phyloP scores from a whole-genome alignment of 2,329 filamentous ascomycete species.

The Colletotrichum tropicicola region DNA sequence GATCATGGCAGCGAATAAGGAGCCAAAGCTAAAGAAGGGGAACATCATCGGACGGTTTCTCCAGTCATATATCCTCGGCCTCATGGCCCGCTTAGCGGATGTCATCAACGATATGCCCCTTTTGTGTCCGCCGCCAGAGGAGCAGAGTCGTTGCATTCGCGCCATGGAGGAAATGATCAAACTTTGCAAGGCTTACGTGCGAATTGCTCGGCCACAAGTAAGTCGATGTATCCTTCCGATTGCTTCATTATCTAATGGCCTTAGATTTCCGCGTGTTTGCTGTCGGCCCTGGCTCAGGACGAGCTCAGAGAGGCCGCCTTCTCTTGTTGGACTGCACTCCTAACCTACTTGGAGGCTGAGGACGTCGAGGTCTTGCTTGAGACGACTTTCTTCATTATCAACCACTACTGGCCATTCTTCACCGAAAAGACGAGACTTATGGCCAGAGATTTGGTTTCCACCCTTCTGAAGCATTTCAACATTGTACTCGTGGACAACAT shows the following conservation, averaged over 20 bases:
- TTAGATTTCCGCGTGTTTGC: slow-evolving; percentile 89
- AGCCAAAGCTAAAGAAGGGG: slow-evolving; percentile 55
- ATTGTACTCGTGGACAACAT: slow-evolving; percentile 72
- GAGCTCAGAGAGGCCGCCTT: slow-evolving; percentile 83
- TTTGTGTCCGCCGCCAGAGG: slow-evolving; percentile 63
- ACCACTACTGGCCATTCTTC: slow-evolving; percentile 80
- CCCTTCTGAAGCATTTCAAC: slow-evolving; percentile 71
- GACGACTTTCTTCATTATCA: slow-evolving; percentile 88
- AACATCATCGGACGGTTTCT: slow-evolving; percentile 79
- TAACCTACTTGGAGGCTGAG: slow-evolving; percentile 77
- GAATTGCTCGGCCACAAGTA: slow-evolving; percentile 86
- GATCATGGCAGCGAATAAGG: slow-evolving; percentile 49
- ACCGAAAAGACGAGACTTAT: slow-evolving; percentile 66
- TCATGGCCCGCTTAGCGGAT: slow-evolving; percentile 85
- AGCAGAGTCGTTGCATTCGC: slow-evolving; percentile 80
- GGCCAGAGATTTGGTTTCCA: slow-evolving; percentile 70
- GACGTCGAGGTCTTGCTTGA: slow-evolving; percentile 85
- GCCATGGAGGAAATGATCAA: slow-evolving; percentile 90
- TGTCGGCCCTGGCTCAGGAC: slow-evolving; percentile 80
- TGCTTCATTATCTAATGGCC: slow-evolving; percentile 34
- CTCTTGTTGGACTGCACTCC: slow-evolving; percentile 83
- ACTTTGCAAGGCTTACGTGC: slow-evolving; percentile 76
- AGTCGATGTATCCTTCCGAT: slow-evolving; percentile 34
- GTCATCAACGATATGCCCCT: slow-evolving; percentile 74
- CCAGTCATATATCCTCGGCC: slow-evolving; percentile 83